Conservation (phyloP, 768 basidiomycete genomes). For the Tephrocybe sp. region DNA sequence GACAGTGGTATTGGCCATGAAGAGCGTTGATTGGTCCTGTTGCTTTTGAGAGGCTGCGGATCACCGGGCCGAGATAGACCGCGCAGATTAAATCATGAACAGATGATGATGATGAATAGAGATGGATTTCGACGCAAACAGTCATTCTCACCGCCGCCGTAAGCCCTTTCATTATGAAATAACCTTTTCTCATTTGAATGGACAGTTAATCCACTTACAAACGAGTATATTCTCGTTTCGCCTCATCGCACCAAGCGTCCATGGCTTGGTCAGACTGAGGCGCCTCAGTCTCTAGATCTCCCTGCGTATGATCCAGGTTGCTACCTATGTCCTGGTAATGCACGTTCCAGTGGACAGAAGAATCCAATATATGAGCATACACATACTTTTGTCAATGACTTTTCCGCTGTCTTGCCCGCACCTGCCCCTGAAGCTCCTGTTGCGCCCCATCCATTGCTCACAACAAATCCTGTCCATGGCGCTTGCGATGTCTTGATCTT, state of each 20-base stretch:
- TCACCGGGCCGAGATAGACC: neutral
- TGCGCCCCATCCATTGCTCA: conserved; percentile 58
- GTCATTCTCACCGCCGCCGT: conserved; percentile 73
- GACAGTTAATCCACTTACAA: conserved; percentile 77
- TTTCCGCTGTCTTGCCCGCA: conserved; percentile 69
- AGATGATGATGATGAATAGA: neutral
- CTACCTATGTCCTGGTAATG: conserved; percentile 87
- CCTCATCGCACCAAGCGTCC: conserved; percentile 90
- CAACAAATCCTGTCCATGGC: conserved; percentile 68
- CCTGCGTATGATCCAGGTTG: conserved; percentile 70
- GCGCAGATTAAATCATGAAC: neutral
- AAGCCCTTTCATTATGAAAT: conserved; percentile 22
- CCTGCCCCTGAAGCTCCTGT: conserved; percentile 53
- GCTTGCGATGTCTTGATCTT: conserved; percentile 88
- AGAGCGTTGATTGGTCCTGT: conserved; percentile 16
- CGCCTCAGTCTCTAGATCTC: conserved; percentile 47
- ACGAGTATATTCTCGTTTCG: conserved; percentile 78
- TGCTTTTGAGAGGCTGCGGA: neutral
- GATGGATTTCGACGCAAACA: conserved; percentile 51
- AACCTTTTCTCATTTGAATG: neutral
- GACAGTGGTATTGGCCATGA: conserved; percentile 93
- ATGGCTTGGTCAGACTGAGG: conserved; percentile 86
- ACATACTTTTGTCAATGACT: conserved; percentile 79
- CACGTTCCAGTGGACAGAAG: conserved; percentile 62
- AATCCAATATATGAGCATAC: conserved; percentile 72